Evolutionary conservation across 495 filamentous ascomycete species (phyloP).

Genomic region (Aspergillus nidulans): DNA sequence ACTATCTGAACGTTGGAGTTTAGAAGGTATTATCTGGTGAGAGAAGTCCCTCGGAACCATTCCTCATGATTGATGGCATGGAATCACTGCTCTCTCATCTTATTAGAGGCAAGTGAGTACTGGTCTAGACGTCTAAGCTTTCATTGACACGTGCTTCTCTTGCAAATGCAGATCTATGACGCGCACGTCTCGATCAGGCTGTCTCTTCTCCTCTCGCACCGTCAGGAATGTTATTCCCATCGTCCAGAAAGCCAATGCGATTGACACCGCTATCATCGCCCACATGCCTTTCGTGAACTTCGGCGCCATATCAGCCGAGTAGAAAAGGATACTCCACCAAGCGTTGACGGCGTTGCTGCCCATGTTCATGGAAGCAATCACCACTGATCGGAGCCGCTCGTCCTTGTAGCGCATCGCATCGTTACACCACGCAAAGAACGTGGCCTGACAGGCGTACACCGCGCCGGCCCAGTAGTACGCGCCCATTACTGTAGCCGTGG

Average conservation of each 20-base stretch:
- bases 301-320: constrained; percentile 54
- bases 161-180: neutral
- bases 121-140: neutral
- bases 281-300: constrained; percentile 57
- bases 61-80: no score
- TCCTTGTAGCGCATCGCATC: constrained; percentile 48
- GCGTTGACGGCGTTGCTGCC: constrained; percentile 52
- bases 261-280: constrained; percentile 53
- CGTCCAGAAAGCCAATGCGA: constrained; percentile 50
- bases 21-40: no score
- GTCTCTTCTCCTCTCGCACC: constrained; percentile 4
- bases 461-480: constrained; percentile 53
- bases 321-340: constrained; percentile 64
- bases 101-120: no score
- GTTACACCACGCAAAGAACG: constrained; percentile 60
- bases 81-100: no score
- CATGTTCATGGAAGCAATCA: constrained; percentile 54
- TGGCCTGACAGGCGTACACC: constrained; percentile 55
- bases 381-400: constrained; percentile 41
- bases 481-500: constrained; percentile 40
- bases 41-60: no score
- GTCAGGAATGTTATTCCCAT: neutral
- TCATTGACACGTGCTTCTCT: neutral
- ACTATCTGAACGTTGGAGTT: no score
- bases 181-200: neutral